Evolutionary conservation across 805 yeast genomes (phyloP), one percentile per base, ranked within the genome.

Genomic region (Candida khao-thaluensis): DNA sequence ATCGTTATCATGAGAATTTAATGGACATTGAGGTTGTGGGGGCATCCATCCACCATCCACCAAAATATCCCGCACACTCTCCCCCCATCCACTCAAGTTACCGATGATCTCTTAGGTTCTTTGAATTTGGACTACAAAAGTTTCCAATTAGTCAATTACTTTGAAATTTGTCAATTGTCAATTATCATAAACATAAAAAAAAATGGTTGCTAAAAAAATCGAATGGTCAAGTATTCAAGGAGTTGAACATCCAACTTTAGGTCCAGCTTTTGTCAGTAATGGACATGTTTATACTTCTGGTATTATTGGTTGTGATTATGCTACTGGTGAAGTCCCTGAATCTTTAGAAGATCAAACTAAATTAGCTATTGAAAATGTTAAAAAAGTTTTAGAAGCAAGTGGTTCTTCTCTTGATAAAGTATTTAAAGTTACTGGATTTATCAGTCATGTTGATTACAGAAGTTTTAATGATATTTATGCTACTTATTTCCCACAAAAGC

Each of bases 381-480:
- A 64, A 43, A 59, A 52, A 2, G 68, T 71, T 5, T 57, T 77
- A 35, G 59, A 60, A 30, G 64, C 65, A 2, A 55, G 74, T 27
- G 79, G 79, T 3, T 64, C 79, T 0, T 65, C 74, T 4, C 28
- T 68, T 7, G 76, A 68, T 37, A 63, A 63, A 37, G 73, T 72
- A 6, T 51, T 76, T 49, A 77, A 77, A 54, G 78, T 75, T 0
- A 53, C 74, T 37, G 60, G 75, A 43, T 75, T 76, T 52, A 66
- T 77, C 37, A 57, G 65, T 17, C 65, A 75, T 45, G 61, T 67
- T 17, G 54, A 60, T 21, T 67, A 72, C 47, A 52, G 65, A 5
- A 55, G 49, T 17, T 64, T 77, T 47, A 77, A 77, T 56, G 51
- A 62, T 32, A 63, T 76, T 29, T 77, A 76, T 52, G 60, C 59